Evolutionary conservation across 2,329 filamentous ascomycete genomes (phyloP).

Genomic region (Xylariaceae sp.): DNA sequence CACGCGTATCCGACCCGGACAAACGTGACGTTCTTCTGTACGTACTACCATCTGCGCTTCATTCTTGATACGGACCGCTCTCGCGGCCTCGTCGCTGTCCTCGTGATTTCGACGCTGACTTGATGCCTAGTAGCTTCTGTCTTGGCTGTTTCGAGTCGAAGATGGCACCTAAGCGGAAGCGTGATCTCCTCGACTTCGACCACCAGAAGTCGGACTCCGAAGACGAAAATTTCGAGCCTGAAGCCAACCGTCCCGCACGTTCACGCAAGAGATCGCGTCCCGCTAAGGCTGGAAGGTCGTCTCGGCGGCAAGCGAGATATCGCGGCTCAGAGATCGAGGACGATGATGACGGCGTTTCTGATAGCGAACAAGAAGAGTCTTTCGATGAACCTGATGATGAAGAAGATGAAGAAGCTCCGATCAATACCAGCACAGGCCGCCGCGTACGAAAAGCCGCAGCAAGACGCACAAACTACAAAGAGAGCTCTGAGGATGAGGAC

Average conservation of each 20-base stretch:
- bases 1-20: too few species aligned
- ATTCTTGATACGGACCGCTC: too few species aligned
- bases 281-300: constrained; percentile 24
- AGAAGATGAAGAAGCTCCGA: constrained; percentile 26
- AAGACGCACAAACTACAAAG: constrained; percentile 37
- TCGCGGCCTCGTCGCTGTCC: too few species aligned
- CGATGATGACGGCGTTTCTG: constrained; percentile 39
- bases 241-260: constrained; percentile 28
- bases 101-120: too few species aligned
- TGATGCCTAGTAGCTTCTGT: too few species aligned
- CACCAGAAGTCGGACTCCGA: constrained; percentile 59
- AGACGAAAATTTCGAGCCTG: constrained; percentile 58
- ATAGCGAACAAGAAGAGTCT: constrained; percentile 44
- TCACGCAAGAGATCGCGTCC: constrained; percentile 33
- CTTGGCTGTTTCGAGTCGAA: too few species aligned
- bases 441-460: constrained; percentile 37
- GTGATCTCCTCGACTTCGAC: constrained; percentile 49
- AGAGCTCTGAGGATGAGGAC: constrained; percentile 34
- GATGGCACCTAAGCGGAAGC: constrained; percentile 50
- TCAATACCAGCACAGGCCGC: constrained; percentile 34
- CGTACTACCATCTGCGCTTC: too few species aligned
- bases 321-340: constrained; percentile 56
- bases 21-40: too few species aligned
- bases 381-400: constrained; percentile 35
- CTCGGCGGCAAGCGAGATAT: constrained; percentile 33